phyloP scores from a whole-genome alignment of 2,329 filamentous ascomycete species.

The Colletotrichum endophyticum region DNA sequence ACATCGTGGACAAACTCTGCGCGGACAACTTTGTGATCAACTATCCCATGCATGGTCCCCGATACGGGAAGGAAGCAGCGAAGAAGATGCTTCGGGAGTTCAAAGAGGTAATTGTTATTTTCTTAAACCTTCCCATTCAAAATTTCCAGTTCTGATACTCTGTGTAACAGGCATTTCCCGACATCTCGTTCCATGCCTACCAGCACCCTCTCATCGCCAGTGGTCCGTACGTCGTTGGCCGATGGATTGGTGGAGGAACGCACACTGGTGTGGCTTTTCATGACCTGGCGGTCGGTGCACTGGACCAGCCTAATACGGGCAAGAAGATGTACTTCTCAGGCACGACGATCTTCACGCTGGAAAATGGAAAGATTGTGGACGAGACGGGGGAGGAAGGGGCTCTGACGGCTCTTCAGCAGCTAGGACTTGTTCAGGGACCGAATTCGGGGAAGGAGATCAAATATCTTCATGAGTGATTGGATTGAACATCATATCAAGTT shows the following conservation, averaged over 20 bases:
- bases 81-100: not conserved
- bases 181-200: not conserved
- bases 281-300: not conserved
- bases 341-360: not conserved
- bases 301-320: not conserved
- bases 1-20: not conserved
- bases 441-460: not conserved
- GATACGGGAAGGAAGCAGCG: not conserved
- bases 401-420: not conserved
- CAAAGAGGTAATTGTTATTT: not conserved
- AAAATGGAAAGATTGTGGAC: not conserved
- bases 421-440: not conserved
- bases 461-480: not conserved
- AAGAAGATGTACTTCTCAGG: not conserved
- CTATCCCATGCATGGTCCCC: not conserved
- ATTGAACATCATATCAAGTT: too few relatives aligned
- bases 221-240: not conserved
- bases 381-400: not conserved
- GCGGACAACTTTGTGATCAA: not conserved
- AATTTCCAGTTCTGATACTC: not conserved
- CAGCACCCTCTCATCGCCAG: constrained; percentile 8
- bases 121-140: not conserved
- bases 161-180: not conserved
- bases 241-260: not conserved
- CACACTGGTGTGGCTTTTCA: not conserved